Evolutionary conservation across 306 rosid genomes (phyloP).

Genomic region (Carpinus fangiana): DNA sequence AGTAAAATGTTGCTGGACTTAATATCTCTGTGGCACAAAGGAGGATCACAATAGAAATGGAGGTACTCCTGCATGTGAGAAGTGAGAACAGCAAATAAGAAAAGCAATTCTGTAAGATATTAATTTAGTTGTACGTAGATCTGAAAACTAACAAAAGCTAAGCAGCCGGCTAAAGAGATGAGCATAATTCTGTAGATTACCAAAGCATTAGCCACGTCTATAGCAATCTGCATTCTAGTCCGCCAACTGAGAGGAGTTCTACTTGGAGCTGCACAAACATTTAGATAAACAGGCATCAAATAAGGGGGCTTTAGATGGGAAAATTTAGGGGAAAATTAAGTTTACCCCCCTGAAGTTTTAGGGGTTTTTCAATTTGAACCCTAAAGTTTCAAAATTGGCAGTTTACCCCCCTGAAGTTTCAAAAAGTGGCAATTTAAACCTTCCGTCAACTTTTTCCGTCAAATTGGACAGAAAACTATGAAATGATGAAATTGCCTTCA

Average conservation of each 20-base stretch:
- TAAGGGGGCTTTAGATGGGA: slow-evolving; percentile 10
- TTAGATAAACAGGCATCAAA: slow-evolving; percentile 21
- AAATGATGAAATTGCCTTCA: too few species aligned
- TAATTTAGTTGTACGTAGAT: not conserved
- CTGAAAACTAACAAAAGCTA: slow-evolving; percentile 17
- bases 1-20: slow-evolving; percentile 94
- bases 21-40: slow-evolving; percentile 92
- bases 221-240: slow-evolving; percentile 82
- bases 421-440: too few species aligned
- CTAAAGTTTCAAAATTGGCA: too few species aligned
- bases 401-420: too few species aligned
- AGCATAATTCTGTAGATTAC: slow-evolving; percentile 46
- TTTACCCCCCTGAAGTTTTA: too few species aligned
- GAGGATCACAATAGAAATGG: slow-evolving; percentile 96
- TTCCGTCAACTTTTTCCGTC: too few species aligned
- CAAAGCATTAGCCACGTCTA: slow-evolving; percentile 95
- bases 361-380: too few species aligned
- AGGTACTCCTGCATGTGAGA: slow-evolving; percentile 85
- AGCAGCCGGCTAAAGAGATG: slow-evolving; percentile 15
- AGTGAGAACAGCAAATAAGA: slow-evolving; percentile 28
- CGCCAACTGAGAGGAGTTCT: slow-evolving; percentile 85
- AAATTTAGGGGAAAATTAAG: too few species aligned
- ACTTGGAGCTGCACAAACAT: slow-evolving; percentile 61
- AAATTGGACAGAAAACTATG: too few species aligned
- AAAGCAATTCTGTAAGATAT: slow-evolving; percentile 3